Percentiles rank a stretch among this genome's conserved stretches.
Conservation (phyloP, 1,139 yeast genomes). For the Nakaseomyces delphensis region DNA sequence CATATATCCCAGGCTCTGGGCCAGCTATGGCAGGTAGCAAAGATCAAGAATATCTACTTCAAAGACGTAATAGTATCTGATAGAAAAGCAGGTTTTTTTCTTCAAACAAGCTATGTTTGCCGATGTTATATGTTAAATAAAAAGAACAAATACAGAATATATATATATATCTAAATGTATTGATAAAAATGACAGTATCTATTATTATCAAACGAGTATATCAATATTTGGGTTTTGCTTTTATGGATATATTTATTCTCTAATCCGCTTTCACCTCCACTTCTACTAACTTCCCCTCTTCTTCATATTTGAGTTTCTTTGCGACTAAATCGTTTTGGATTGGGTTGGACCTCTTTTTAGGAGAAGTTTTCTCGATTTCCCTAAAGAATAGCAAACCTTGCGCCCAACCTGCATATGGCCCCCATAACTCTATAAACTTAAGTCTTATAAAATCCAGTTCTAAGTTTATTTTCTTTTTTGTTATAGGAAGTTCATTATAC, state of each 20-base stretch:
- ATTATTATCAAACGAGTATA: too few relatives aligned
- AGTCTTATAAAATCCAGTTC: conserved; percentile 43
- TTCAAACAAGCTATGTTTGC: not conserved
- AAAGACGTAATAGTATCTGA: conserved; percentile 58
- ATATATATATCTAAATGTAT: too few relatives aligned
- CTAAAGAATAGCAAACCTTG: conserved; percentile 86
- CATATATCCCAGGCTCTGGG: conserved; percentile 49
- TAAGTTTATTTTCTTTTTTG: conserved; percentile 47
- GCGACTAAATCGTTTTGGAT: not conserved
- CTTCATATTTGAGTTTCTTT: not conserved
- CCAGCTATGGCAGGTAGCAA: conserved; percentile 12
- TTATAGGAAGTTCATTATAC: conserved; percentile 27
- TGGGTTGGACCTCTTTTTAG: not conserved
- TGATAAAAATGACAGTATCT: too few relatives aligned
- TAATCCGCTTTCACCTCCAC: conserved; percentile 8
- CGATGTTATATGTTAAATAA: too few relatives aligned
- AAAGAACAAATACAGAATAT: too few relatives aligned
- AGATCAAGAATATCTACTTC: conserved; percentile 28
- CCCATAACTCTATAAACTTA: conserved; percentile 67
- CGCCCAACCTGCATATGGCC: conserved; percentile 96
- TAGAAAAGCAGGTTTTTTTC: not conserved
- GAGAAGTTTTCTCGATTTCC: conserved; percentile 53
- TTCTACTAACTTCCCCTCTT: conserved; percentile 4
- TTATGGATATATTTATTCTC: not conserved
- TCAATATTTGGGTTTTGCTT: too few relatives aligned